A percentile compares a stretch with the other conserved stretches of the same genome.
Conservation (phyloP, 2,329 filamentous ascomycete species). For the Cercospora sp. region DNA sequence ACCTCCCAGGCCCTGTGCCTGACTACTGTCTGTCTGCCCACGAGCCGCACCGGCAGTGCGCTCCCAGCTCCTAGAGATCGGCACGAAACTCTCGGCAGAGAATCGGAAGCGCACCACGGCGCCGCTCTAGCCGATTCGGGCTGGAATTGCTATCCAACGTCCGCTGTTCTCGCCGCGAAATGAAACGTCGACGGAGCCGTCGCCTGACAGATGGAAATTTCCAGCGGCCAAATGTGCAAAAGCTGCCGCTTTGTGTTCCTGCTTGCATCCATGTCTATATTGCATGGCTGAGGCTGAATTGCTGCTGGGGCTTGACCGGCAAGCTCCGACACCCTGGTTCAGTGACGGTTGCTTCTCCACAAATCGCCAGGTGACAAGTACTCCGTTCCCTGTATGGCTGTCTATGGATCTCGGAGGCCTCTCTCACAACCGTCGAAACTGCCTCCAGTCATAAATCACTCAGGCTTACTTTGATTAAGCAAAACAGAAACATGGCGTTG, state of each 20-base stretch:
- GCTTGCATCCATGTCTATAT: not conserved
- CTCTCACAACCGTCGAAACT: not conserved
- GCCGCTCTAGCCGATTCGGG: not conserved
- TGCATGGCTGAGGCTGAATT: not conserved
- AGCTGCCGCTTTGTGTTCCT: not conserved
- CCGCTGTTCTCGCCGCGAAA: not conserved
- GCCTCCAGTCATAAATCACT: not conserved
- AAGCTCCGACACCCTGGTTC: not conserved
- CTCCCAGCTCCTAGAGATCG: conserved; percentile 4
- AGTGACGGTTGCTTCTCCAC: not conserved
- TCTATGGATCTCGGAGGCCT: not conserved
- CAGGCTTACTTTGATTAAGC: not conserved
- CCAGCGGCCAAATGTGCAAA: not conserved
- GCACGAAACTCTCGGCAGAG: conserved; percentile 2
- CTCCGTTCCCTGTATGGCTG: not conserved
- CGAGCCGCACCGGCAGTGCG: conserved; percentile 5
- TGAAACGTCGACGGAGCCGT: not conserved
- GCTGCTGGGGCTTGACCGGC: not conserved
- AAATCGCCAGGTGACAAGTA: not conserved
- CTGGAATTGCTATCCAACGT: not conserved
- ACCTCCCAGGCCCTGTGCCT: not conserved
- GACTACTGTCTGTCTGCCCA: conserved; percentile 4
- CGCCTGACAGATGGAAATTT: not conserved
- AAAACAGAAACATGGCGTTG: not conserved
- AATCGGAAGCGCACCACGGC: not conserved